Percentiles rank a stretch among this genome's conserved stretches.
Conservation (phyloP, 2,329 filamentous ascomycete genomes). For the Penicillium sp. region DNA sequence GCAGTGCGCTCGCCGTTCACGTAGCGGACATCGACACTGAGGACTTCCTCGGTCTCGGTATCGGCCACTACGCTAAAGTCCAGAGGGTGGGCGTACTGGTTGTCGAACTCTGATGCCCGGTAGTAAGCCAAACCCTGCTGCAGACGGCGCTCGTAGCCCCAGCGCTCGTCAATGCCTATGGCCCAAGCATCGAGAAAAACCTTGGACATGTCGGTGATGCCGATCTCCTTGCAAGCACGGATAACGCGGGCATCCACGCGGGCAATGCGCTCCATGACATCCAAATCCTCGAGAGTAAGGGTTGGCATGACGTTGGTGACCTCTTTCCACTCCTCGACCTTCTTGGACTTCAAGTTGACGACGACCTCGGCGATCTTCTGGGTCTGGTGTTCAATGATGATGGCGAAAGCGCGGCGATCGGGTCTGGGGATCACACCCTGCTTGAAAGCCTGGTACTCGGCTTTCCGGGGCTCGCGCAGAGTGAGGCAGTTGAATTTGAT, state of each 20-base stretch:
- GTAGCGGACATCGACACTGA: constrained; percentile 25
- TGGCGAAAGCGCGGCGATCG: constrained; percentile 42
- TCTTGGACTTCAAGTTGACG: constrained; percentile 24
- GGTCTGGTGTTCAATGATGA: constrained; percentile 42
- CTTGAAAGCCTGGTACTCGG: constrained; percentile 33
- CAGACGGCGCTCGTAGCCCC: constrained; percentile 31
- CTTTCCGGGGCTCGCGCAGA: constrained; percentile 50
- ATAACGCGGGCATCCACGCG: constrained; percentile 31
- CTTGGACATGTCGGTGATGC: constrained; percentile 35
- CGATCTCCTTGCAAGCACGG: constrained; percentile 31
- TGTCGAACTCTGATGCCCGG: constrained; percentile 27
- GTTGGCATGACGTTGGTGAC: constrained; percentile 47
- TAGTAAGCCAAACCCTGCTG: constrained; percentile 35
- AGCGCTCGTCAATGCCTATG: constrained; percentile 35
- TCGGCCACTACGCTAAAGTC: constrained; percentile 27
- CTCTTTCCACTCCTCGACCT: constrained; percentile 30
- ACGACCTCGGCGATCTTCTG: constrained; percentile 26
- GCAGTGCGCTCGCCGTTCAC: constrained; percentile 25
- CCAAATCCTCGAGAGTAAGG: constrained; percentile 34
- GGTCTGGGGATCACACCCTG: constrained; percentile 27
- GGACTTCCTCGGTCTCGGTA: constrained; percentile 27
- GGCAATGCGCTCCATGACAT: constrained; percentile 33
- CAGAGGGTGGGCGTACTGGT: constrained; percentile 31
- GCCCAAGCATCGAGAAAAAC: constrained; percentile 36
- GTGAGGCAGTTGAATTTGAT: constrained; percentile 43